A percentile compares a stretch with the other conserved stretches of the same genome.
phyloP scores from a whole-genome alignment of 345 rosid genomes.

The Citrus trifoliata region DNA sequence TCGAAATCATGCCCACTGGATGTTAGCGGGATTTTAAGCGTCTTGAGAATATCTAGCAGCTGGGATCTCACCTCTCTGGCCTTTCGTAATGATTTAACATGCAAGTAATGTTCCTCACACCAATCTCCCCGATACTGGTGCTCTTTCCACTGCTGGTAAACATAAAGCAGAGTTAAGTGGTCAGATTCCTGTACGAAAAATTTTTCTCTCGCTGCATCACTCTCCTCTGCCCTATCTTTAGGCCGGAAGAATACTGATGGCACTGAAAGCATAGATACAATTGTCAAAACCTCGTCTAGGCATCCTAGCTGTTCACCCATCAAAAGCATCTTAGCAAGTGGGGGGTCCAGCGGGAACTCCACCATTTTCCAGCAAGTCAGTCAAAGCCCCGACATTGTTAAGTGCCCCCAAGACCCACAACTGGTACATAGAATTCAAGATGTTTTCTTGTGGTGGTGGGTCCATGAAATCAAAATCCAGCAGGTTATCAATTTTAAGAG shows the following conservation, averaged over 20 bases:
- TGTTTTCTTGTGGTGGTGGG: slow-evolving; percentile 98
- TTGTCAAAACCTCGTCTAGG: slow-evolving; percentile 87
- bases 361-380: slow-evolving; percentile 99
- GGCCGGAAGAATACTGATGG: slow-evolving; percentile 98
- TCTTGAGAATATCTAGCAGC: slow-evolving; percentile 86
- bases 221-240: slow-evolving; percentile 92
- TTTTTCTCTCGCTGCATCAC: slow-evolving; percentile 89
- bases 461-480: slow-evolving; percentile 98
- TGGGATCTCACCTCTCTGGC: slow-evolving; percentile 97
- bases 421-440: slow-evolving; percentile 97
- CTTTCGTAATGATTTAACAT: slow-evolving; percentile 77
- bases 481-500: slow-evolving; percentile 82
- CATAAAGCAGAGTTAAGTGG: slow-evolving; percentile 78
- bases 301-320: slow-evolving; percentile 85
- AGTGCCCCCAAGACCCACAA: slow-evolving; percentile 97
- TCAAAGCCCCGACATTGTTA: slow-evolving; percentile 80
- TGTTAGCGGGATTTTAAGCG: slow-evolving; percentile 73
- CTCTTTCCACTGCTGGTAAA: slow-evolving; percentile 93
- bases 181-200: slow-evolving; percentile 95
- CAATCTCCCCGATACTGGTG: slow-evolving; percentile 94
- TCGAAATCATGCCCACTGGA: slow-evolving; percentile 81
- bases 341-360: slow-evolving; percentile 95
- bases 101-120: slow-evolving; percentile 86
- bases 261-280: slow-evolving; percentile 98
- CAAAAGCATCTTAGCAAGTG: slow-evolving; percentile 97